phyloP scores from a whole-genome alignment of 176 grass and related monocot species.

The Echinochloa phyllopogon region DNA sequence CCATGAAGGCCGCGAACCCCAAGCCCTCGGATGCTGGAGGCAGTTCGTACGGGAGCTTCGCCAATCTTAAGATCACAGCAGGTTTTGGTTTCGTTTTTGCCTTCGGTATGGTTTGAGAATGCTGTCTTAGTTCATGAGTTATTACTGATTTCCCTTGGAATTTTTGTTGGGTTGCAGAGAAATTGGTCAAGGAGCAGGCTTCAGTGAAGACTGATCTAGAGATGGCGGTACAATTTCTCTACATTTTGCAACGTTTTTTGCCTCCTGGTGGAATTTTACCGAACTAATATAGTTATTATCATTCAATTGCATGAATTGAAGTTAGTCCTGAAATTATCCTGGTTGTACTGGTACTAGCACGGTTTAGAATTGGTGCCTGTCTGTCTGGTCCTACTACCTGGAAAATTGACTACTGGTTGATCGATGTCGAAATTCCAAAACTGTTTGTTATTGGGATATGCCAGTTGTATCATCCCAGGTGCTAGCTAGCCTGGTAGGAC shows the following conservation, averaged over 20 bases:
- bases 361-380: conserved; percentile 10
- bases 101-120: conserved; percentile 1
- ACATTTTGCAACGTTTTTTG: conserved; percentile 22
- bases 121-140: conserved; percentile 23
- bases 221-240: conserved; percentile 72
- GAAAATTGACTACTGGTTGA: conserved; percentile 25
- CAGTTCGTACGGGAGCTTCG: conserved; percentile 80
- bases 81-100: conserved; percentile 45
- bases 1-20: conserved; percentile 49
- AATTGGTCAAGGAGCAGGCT: conserved; percentile 88
- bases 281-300: neutral
- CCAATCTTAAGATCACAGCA: conserved; percentile 94
- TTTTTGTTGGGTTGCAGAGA: conserved; percentile 65
- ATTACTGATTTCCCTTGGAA: conserved; percentile 36
- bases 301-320: conserved; percentile 26
- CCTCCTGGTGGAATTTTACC: conserved; percentile 20
- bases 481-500: conserved; percentile 13
- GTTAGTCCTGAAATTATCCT: conserved; percentile 5
- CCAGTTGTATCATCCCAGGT: conserved; percentile 12
- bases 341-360: neutral
- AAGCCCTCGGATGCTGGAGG: conserved; percentile 68
- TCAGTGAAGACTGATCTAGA: conserved; percentile 92
- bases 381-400: conserved; percentile 7
- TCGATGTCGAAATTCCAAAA: conserved; percentile 20
- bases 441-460: conserved; percentile 7